phyloP scores from a whole-genome alignment of 768 basidiomycete species.

The Boletus tomentosulus region DNA sequence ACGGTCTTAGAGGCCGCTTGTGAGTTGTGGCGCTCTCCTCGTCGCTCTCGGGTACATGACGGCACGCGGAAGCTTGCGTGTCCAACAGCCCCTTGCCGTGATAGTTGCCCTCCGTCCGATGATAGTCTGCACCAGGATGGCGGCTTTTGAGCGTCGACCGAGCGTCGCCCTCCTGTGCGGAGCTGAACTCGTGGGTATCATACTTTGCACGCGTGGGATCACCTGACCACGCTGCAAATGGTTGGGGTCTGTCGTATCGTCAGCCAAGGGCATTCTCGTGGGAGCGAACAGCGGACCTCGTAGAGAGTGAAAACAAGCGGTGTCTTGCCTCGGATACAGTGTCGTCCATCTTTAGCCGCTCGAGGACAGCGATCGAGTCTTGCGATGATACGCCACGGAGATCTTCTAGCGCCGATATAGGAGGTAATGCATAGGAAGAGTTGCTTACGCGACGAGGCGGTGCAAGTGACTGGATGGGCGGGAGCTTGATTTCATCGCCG shows the following conservation, averaged over 20 bases:
- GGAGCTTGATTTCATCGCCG: slow-evolving; percentile 37
- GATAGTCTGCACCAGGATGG: slow-evolving; percentile 6
- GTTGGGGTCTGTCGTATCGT: slow-evolving; percentile 13
- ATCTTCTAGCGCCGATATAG: slow-evolving; percentile 67
- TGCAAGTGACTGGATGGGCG: slow-evolving; percentile 39
- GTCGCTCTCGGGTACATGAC: slow-evolving; percentile 25
- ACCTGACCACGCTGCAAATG: slow-evolving; percentile 26
- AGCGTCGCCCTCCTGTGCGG: slow-evolving; percentile 1
- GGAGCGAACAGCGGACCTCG: slow-evolving; percentile 21
- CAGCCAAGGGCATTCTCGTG: not conserved
- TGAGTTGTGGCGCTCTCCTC: slow-evolving; percentile 36
- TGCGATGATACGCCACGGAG: slow-evolving; percentile 46
- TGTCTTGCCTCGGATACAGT: slow-evolving; percentile 32
- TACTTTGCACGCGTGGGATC: slow-evolving; percentile 16
- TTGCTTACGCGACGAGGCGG: slow-evolving; percentile 26
- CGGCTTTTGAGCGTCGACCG: slow-evolving; percentile 13
- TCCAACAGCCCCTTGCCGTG: slow-evolving; percentile 20
- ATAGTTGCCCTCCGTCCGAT: slow-evolving; percentile 6
- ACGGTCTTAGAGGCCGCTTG: slow-evolving; percentile 42
- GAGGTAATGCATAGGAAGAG: slow-evolving; percentile 54
- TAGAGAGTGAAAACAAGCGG: slow-evolving; percentile 42
- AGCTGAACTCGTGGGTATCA: slow-evolving; percentile 23
- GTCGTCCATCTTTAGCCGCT: slow-evolving; percentile 58
- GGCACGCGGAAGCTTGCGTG: slow-evolving; percentile 21
- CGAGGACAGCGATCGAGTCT: slow-evolving; percentile 64